Conservation (phyloP, 2,329 filamentous ascomycete genomes). For the Pseudocercospora vitis region DNA sequence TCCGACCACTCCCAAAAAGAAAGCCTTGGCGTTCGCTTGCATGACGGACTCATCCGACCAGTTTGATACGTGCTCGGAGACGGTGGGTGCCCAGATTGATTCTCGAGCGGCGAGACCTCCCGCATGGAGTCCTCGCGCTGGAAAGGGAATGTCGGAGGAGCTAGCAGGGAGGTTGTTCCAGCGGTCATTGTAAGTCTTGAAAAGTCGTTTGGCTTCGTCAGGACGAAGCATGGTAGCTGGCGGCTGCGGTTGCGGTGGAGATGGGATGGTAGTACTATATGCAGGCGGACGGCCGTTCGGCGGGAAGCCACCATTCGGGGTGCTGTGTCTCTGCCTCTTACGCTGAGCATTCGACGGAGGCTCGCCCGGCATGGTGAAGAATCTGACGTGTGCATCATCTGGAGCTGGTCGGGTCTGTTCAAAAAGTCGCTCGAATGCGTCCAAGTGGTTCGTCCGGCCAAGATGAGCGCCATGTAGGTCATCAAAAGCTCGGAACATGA, state of each 20-base stretch:
- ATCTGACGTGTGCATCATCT: slow-evolving; percentile 19
- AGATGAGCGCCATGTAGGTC: slow-evolving; percentile 22
- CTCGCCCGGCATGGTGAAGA: slow-evolving; percentile 27
- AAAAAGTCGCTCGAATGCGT: slow-evolving; percentile 24
- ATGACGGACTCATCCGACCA: slow-evolving; percentile 37
- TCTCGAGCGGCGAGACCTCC: slow-evolving; percentile 27
- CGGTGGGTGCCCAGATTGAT: slow-evolving; percentile 30
- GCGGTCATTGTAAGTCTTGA: slow-evolving; percentile 31
- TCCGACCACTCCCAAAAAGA: slow-evolving; percentile 34
- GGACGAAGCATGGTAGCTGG: slow-evolving; percentile 28
- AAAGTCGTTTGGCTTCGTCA: slow-evolving; percentile 32
- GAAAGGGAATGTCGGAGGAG: slow-evolving; percentile 34
- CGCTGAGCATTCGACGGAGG: slow-evolving; percentile 14
- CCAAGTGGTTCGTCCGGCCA: slow-evolving; percentile 9
- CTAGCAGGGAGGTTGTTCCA: slow-evolving; percentile 31
- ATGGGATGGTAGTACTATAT: slow-evolving; percentile 12
- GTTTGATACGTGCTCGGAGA: slow-evolving; percentile 24
- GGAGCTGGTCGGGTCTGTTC: slow-evolving; percentile 12
- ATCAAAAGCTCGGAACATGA: slow-evolving; percentile 25
- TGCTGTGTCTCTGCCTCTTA: slow-evolving; percentile 24
- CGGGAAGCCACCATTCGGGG: slow-evolving; percentile 9
- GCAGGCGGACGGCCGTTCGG: slow-evolving; percentile 6
- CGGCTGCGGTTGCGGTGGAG: slow-evolving; percentile 24
- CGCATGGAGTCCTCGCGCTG: slow-evolving; percentile 33
- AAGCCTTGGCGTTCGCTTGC: slow-evolving; percentile 37